Percentiles rank a stretch among this genome's conserved stretches.
phyloP scores from a whole-genome alignment of 371 early-diverging fungal genomes.

The Mucor racemosus region DNA sequence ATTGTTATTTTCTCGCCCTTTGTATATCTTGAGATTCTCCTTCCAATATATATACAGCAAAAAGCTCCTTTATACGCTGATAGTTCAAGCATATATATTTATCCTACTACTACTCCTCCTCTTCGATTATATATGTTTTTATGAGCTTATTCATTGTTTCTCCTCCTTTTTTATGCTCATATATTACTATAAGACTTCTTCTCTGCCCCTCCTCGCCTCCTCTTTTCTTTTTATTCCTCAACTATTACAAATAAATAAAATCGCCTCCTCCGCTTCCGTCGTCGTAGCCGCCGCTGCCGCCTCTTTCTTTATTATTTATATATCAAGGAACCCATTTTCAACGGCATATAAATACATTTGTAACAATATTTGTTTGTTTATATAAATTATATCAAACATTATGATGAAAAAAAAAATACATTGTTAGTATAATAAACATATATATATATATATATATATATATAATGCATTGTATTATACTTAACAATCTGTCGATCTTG shows the following conservation, averaged over 20 bases:
- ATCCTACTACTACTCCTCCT: not conserved
- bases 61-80: not conserved
- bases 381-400: not conserved
- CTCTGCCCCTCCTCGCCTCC: not conserved
- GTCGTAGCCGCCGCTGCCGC: not conserved
- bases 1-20: not conserved
- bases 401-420: no score
- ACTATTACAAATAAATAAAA: not conserved
- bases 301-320: not conserved
- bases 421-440: no score
- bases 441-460: no score
- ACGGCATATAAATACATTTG: not conserved
- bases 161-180: not conserved
- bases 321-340: not conserved
- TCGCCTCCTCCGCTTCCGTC: not conserved
- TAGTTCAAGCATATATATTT: not conserved
- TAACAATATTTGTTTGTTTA: not conserved
- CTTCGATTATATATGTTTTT: not conserved
- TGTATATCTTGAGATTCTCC: not conserved
- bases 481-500: not conserved
- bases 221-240: not conserved
- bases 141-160: slow-evolving; percentile 4
- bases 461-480: not conserved
- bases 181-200: not conserved
- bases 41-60: not conserved